phyloP scores from a whole-genome alignment of 2,329 filamentous ascomycete genomes.

The Aureobasidium melanogenum region DNA sequence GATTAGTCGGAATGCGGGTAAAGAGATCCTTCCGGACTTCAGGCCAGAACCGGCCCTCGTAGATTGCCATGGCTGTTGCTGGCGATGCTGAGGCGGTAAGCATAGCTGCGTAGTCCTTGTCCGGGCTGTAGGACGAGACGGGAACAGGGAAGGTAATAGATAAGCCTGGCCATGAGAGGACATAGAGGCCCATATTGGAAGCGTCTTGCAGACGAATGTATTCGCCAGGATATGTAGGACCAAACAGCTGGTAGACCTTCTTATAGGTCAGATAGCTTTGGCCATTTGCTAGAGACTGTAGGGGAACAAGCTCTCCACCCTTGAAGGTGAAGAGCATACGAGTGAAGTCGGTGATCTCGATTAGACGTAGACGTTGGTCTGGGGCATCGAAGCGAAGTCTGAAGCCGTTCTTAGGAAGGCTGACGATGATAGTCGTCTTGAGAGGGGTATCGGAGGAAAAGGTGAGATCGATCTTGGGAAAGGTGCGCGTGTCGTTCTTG shows the following conservation, averaged over 20 bases:
- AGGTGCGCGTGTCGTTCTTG: slow-evolving; percentile 76
- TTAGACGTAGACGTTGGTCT: slow-evolving; percentile 81
- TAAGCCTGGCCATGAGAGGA: slow-evolving; percentile 88
- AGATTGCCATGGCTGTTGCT: slow-evolving; percentile 82
- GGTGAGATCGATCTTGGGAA: slow-evolving; percentile 72
- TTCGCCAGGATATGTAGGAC: slow-evolving; percentile 88
- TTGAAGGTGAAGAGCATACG: slow-evolving; percentile 80
- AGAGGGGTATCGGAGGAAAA: slow-evolving; percentile 73
- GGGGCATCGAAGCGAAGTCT: slow-evolving; percentile 88
- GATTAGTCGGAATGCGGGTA: slow-evolving; percentile 62
- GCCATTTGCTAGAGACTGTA: slow-evolving; percentile 36
- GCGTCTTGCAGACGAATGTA: slow-evolving; percentile 59
- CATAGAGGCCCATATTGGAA: slow-evolving; percentile 62
- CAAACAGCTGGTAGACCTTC: slow-evolving; percentile 86
- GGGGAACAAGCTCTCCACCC: slow-evolving; percentile 14
- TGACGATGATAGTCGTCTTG: slow-evolving; percentile 62
- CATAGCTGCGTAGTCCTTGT: slow-evolving; percentile 74
- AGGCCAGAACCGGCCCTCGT: slow-evolving; percentile 83
- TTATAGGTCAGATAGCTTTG: slow-evolving; percentile 53
- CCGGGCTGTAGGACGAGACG: slow-evolving; percentile 63
- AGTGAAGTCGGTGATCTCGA: slow-evolving; percentile 85
- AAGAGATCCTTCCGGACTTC: slow-evolving; percentile 71
- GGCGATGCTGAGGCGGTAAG: slow-evolving; percentile 70
- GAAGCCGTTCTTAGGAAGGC: slow-evolving; percentile 75
- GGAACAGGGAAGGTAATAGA: slow-evolving; percentile 84